Evolutionary conservation across 2,329 filamentous ascomycete species (phyloP).

Genomic region (Apiospora kogelbergensis): DNA sequence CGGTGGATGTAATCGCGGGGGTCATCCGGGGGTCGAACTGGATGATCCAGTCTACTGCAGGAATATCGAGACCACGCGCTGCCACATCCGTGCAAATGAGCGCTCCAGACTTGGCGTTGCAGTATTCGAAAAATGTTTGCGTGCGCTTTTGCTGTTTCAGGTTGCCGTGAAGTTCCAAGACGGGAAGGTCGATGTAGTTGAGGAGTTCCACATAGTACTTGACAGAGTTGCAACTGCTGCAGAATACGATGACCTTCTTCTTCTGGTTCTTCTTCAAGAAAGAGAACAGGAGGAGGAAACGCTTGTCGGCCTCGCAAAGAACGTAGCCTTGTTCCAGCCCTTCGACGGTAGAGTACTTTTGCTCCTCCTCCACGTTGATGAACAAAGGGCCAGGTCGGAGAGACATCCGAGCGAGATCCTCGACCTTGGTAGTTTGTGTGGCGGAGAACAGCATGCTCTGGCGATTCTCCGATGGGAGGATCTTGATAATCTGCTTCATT

Average conservation of each 20-base stretch:
- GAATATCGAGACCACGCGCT: slow-evolving; percentile 91
- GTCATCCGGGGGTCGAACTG: slow-evolving; percentile 96
- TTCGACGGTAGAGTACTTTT: slow-evolving; percentile 88
- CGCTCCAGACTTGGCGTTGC: slow-evolving; percentile 76
- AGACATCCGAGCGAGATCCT: slow-evolving; percentile 93
- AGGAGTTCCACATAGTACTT: slow-evolving; percentile 95
- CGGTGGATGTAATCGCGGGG: slow-evolving; percentile 76
- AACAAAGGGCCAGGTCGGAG: slow-evolving; percentile 88
- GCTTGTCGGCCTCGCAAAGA: slow-evolving; percentile 87
- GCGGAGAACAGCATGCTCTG: slow-evolving; percentile 91
- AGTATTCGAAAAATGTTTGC: slow-evolving; percentile 97
- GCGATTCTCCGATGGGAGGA: slow-evolving; percentile 79
- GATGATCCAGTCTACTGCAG: slow-evolving; percentile 92
- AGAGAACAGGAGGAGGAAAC: slow-evolving; percentile 89
- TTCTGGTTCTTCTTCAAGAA: slow-evolving; percentile 90
- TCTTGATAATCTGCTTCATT: slow-evolving; percentile 95
- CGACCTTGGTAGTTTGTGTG: slow-evolving; percentile 97
- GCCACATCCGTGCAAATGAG: slow-evolving; percentile 97
- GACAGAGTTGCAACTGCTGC: slow-evolving; percentile 88
- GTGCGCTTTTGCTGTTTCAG: slow-evolving; percentile 99
- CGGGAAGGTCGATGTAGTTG: slow-evolving; percentile 82
- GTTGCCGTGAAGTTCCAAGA: slow-evolving; percentile 81
- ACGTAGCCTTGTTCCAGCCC: slow-evolving; percentile 96
- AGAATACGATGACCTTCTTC: slow-evolving; percentile 98
- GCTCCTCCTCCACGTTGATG: slow-evolving; percentile 91